Evolutionary conservation across 2,329 filamentous ascomycete species (phyloP), one percentile per base, ranked within the genome.

Genomic region (Calonectria leucothoes): DNA sequence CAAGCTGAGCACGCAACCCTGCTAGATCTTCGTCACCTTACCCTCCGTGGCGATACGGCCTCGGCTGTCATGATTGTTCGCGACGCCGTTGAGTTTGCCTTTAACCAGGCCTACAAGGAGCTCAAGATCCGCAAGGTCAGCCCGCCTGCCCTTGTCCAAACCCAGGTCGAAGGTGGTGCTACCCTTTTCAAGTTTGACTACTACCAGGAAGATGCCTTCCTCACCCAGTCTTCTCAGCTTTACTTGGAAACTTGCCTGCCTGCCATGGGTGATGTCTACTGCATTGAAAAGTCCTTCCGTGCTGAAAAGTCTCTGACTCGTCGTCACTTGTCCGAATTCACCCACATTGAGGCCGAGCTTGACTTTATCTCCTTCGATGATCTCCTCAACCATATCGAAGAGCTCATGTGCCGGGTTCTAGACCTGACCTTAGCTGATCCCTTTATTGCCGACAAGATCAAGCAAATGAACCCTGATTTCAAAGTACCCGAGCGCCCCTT

Each of bases 211-310:
- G 91, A 93, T 79, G 94, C 97, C 73, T 99, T 96, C 88, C 92
- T 99, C 75, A 98, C 97, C 5, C 97, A 99, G 87, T 98, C 96
- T 4, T 98, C 95, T 39, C 97, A 99, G 86, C 92, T 99, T 68
- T 99, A 99, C 86, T 94, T 99, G 72, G 97, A 99, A 89, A 99
- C 97, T 37, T 95, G 93, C 77, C 88, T 99, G 37, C 95, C 96
- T 14, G 95, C 94, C 66, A 90, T 98, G 81, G 97, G 97, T 79
- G 95, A 98, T 83, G 95, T 98, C 67, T 99, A 97, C 90, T 98
- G 96, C 84, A 96, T 99, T 81, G 96, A 98, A 86, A 98, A 98
- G 85, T 98, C 96, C 2, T 99, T 99, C 93, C 96, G 97, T 75
- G 97, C 97, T 17, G 97, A 99, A 86, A 98, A 98, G 87, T 96